Base-by-base conservation (phyloP, 352 stramenopile genomes). In the Globisporangium nagaii region DNA sequence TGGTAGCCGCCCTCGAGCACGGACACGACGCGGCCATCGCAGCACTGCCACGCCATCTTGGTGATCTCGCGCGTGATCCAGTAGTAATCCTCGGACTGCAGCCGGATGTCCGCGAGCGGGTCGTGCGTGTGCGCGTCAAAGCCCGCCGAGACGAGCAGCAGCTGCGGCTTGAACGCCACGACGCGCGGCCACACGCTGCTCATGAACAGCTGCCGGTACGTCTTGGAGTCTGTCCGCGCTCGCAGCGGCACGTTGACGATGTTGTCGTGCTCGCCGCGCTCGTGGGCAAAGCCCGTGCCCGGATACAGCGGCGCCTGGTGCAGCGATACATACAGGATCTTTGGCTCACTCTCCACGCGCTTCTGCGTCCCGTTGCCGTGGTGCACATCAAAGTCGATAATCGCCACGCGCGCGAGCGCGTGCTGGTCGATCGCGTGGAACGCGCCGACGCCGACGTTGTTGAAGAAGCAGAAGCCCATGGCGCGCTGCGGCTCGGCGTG, bases 401-500 rank as follows among this genome's bases (percentile, higher is more conserved):
- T 86, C 10, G 69, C 68, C 1, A 90, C 72, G 19, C 79, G 64
- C 31, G 5, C 47, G 25, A 87, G 32, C 22, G 74, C 55, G 36
- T 87, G 60, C 11, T 68, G 66, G 9, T 89, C 84, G 20, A 98
- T 63, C 4, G 92, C 92, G 72, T 99, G 91, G 49, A 98, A 71
- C 17, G 93, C 94, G n/a, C 83, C 94, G 42, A 97, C 77, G 35
- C 88, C 93, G 19, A 98, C 86, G 56, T 97, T 98, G 56, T 98
- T 98, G 57, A 98, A 98, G 32, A 98, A 86, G 60, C 95, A 98
- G 65, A 98, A 98, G 22, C 92, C 71, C 71, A 85, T 84, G 0
- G 73, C 64, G 5, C 63, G 55, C 37, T 68, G 61, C 10, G 68
- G 62, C 34, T 81, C 71, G 1, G 78, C 75, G 39, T 88, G 78